Conservation (phyloP, 2,329 filamentous ascomycete genomes). For the Colletotrichum sp. region DNA sequence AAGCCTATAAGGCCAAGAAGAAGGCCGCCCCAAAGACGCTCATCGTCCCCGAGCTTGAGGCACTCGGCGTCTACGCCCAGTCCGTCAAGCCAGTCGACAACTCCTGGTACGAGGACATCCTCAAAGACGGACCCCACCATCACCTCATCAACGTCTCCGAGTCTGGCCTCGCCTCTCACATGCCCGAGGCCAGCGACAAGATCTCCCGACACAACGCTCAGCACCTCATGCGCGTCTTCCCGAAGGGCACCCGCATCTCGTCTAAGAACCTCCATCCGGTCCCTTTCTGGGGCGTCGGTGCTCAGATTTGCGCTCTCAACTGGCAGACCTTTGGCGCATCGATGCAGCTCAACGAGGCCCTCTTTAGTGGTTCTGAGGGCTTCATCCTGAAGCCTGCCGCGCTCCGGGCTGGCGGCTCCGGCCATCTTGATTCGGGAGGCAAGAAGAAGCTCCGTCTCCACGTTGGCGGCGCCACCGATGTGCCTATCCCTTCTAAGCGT, state of each 20-base stretch:
- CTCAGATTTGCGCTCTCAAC: slow-evolving; percentile 73
- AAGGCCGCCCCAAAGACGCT: slow-evolving; percentile 48
- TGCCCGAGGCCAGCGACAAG: slow-evolving; percentile 49
- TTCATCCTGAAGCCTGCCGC: slow-evolving; percentile 69
- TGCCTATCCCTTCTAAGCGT: slow-evolving; percentile 58
- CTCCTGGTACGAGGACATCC: slow-evolving; percentile 64
- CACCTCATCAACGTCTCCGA: slow-evolving; percentile 75
- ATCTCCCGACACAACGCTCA: slow-evolving; percentile 66
- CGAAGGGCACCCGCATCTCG: slow-evolving; percentile 72
- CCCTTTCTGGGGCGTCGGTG: slow-evolving; percentile 69
- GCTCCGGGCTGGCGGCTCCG: slow-evolving; percentile 60
- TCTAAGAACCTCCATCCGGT: slow-evolving; percentile 68
- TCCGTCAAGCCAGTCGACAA: slow-evolving; percentile 71
- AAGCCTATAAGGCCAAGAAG: slow-evolving; percentile 55
- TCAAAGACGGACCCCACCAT: slow-evolving; percentile 64
- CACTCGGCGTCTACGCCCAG: slow-evolving; percentile 72
- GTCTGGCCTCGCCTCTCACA: slow-evolving; percentile 56
- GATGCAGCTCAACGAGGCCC: slow-evolving; percentile 72
- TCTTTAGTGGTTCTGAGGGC: slow-evolving; percentile 69
- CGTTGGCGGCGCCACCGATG: slow-evolving; percentile 65
- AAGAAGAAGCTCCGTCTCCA: slow-evolving; percentile 60
- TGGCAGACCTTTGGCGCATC: slow-evolving; percentile 71
- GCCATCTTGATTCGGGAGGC: slow-evolving; percentile 44
- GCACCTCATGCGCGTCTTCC: slow-evolving; percentile 74
- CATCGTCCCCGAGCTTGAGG: slow-evolving; percentile 70